Evolutionary conservation across 202 grass and related monocot species (phyloP), one percentile per base, ranked within the genome.

Genomic region (Bolboschoenoplectus hybrid): DNA sequence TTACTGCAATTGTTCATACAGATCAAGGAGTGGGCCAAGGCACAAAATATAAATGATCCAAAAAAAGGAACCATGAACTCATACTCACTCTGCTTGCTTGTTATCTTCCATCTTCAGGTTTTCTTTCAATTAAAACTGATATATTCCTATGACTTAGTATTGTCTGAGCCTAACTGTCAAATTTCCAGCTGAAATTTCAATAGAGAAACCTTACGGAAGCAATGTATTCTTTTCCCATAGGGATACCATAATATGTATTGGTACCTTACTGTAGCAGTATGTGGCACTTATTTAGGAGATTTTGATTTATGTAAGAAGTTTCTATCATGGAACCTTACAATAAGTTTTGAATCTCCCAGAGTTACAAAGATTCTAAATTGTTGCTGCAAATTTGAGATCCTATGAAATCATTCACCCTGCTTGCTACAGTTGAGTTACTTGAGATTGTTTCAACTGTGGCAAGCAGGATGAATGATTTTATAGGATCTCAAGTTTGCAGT

Each of bases 21-120:
- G 96, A 90, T 91, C 52, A 98, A 98, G 82, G 96, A 98, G 89
- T 98, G 96, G 96, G 96, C 96, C 14, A 98, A 98, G 92, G 89
- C 91, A 82, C 93, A 95, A 90, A 88, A 90, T 61, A 98, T 98
- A 44, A 98, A 98, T 73, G 90, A 98, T 86, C 88, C 96, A 7
- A 98, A 95, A 86, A 68, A 58, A 58, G 96, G 96, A 20, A 91
- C 93, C 83, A 70, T 98, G 13, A 98, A 98, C 83, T 95, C 96
- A 34, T 98, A 91, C 88, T 98, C 96, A 13, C 84, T 98, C 64
- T 98, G 96, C 80, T 81, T 98, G 82, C 87, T 98, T 73, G 91
- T 95, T 67, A 87, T 98, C 63, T 98, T 92, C 74, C 93, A 98
- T 88, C 92, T 98, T 85, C 96, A 98, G 96, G 96, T 98, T 89